Base-by-base conservation (phyloP, 78 protist species). In the Dictyostelium citrinum region DNA sequence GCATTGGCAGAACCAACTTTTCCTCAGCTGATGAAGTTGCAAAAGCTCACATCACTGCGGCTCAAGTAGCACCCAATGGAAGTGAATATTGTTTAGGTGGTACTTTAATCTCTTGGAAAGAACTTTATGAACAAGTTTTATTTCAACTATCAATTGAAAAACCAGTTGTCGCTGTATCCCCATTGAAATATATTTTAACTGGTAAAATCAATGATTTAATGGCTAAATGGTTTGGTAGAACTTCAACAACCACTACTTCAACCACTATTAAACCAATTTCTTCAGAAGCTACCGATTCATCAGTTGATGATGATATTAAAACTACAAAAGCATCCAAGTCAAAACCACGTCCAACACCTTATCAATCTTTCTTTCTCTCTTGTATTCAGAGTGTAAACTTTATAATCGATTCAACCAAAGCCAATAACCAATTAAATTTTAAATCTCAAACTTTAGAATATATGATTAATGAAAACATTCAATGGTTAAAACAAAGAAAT, bases 401-500 rank as follows among this genome's bases (percentile, higher is more conserved):
- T 14, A 3, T 29, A 14, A 68, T 68, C 0, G 76, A 68, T 14
- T 68, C 41, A 10, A 29, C 76, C 0, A 24, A 31, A 68, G 76
- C 76, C 29, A 68, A 3, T 14, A 31, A 68, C 6, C 29, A 68
- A 68, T 31, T 68, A 31, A 68, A 68, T 31, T 68, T 24, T 68
- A 68, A 68, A 68, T 29, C 35, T 68, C 39, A 24, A 68, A 68
- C 76, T 29, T 68, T 68, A 29, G 76, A 68, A 68, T 68, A 29
- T 31, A 68, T 68, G 76, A 68, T 68, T n/a, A 68, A 68, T 68
- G 76, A 68, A 24, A 68, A 68, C 31, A 68, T 68, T 31, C 29
- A 68, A 68, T 68, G 76, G 76, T 68, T 68, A 68, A 68, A 68
- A 68, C 35, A 29, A 29, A 68, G 76, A 31, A 68, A 68, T 68